Evolutionary conservation across 306 rosid genomes (phyloP), one percentile per base, ranked within the genome.

Genomic region (Cyclanthera cordifolia): DNA sequence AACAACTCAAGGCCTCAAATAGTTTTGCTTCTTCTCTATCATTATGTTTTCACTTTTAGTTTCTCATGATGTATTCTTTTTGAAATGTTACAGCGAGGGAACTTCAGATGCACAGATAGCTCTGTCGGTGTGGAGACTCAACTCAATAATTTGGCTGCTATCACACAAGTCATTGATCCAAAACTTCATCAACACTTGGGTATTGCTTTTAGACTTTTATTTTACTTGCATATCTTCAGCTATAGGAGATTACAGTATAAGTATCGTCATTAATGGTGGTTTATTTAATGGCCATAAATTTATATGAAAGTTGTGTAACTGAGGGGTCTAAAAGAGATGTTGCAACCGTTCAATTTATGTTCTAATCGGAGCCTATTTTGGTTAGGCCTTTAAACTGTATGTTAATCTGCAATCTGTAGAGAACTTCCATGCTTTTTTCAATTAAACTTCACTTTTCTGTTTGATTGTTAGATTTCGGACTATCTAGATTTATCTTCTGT

Each of bases 181-280:
- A 94, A 94, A 79, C 99, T 94, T 82, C 99, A 94, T 82, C 76
- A 90, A 72, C 99, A 94, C 80, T 74, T 94, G 77, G 97, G 99
- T 90, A 94, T 73, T 79, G 69, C 56, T 77, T 66, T 64, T 66
- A 15, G 70, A 23, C 50, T 70, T 60, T 19, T 25, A 61, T 75
- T 76, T 41, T 19, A 5, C 57, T 64, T 74, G 70, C 70, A 66
- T 8, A 49, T 13, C 50, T 39, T 49, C 45, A 4, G 16, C 28
- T 55, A 71, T 61, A 19, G 24, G 16, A 28, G 8, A 60, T 60
- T 37, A 60, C 28, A 59, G 19, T 17, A 11, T 28, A 55, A 20
- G 11, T 61, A 61, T 19, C 19, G 27, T 39, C 50, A 37, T 37
- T 30, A 58, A 58, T 15, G 46, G 14, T 15, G 24, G 21, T 34